Percentiles rank a stretch among this genome's conserved stretches.
phyloP scores from a whole-genome alignment of 768 basidiomycete species.

The Russula compacta region DNA sequence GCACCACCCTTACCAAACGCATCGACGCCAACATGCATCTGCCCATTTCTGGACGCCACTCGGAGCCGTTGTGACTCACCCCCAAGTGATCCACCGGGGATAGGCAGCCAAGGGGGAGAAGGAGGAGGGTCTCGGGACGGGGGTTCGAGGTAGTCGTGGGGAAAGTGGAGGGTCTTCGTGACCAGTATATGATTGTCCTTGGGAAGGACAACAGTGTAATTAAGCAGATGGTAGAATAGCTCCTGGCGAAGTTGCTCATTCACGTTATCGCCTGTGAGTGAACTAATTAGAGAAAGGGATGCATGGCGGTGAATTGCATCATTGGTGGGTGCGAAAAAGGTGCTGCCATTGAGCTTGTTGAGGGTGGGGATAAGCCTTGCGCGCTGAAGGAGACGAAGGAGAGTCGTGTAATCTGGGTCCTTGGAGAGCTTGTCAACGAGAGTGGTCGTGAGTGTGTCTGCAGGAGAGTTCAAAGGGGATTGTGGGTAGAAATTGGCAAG shows the following conservation, averaged over 20 bases:
- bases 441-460: conserved; percentile 37
- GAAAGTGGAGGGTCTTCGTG: conserved; percentile 62
- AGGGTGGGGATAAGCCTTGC: conserved; percentile 87
- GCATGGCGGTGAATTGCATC: conserved; percentile 62
- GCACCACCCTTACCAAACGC: conserved; percentile 71
- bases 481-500: conserved; percentile 35
- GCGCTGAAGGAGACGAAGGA: conserved; percentile 70
- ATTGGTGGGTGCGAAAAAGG: conserved; percentile 94
- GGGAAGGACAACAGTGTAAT: conserved; percentile 55
- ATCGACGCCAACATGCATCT: conserved; percentile 61
- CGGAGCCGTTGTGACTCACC: conserved; percentile 76
- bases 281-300: conserved; percentile 30
- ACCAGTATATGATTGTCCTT: conserved; percentile 33
- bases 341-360: conserved; percentile 73
- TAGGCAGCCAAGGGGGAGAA: conserved; percentile 77
- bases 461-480: conserved; percentile 23
- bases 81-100: conserved; percentile 74
- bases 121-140: conserved; percentile 65
- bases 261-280: conserved; percentile 62
- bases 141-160: conserved; percentile 46
- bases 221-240: conserved; percentile 89
- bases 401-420: conserved; percentile 69
- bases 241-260: conserved; percentile 80
- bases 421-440: conserved; percentile 69
- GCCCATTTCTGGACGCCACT: conserved; percentile 40